Evolutionary conservation across 2,329 filamentous ascomycete genomes (phyloP), one percentile per base, ranked within the genome.

Genomic region (Fusarium algeriense): DNA sequence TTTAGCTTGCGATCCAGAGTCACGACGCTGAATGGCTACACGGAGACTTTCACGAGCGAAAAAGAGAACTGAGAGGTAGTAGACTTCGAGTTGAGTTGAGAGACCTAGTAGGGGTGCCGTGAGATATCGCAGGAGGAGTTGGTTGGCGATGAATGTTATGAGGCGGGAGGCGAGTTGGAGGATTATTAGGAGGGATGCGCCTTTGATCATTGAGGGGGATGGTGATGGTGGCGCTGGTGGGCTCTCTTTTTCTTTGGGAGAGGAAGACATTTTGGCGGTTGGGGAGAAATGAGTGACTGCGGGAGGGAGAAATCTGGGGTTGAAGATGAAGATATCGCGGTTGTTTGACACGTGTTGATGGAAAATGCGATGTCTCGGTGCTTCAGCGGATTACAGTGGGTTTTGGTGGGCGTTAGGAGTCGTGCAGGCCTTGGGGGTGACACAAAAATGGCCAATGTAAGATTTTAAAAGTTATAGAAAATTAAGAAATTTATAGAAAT

Each of bases 1-100:
- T 30, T 55, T 56, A 10, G 50, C 59, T 19, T 73, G 57, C 17
- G 55, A 58, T 1, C 50, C 64, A 7, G 72, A 73, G n/a, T 74
- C 69, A 73, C 95, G 92, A 55, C 96, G 88, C 81, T 98, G 95
- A 38, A 97, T 89, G 30, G 95, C 94, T n/a, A 97, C 92, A 19
- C 96, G 91, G 52, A 98, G 84, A 76, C 92, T 95, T 82, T 99
- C 96, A 41, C 96, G 89, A 0, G 96, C 92, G 77, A 99, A 98
- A 81, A 97, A 98, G 1, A 99, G 87, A n/a, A 97, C 91, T 0
- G 94, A 94, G 46, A 97, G 92, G 65, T 95, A 95, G 80, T 95
- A 98, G 2, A 98, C 90, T 76, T 99, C 96, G 6, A 99, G 87
- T 80, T 98, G 96, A 0, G 95, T 92, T 4, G 95, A 92, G 8